Evolutionary conservation across 306 rosid species (phyloP).

Genomic region (Luffa aegyptiaca): DNA sequence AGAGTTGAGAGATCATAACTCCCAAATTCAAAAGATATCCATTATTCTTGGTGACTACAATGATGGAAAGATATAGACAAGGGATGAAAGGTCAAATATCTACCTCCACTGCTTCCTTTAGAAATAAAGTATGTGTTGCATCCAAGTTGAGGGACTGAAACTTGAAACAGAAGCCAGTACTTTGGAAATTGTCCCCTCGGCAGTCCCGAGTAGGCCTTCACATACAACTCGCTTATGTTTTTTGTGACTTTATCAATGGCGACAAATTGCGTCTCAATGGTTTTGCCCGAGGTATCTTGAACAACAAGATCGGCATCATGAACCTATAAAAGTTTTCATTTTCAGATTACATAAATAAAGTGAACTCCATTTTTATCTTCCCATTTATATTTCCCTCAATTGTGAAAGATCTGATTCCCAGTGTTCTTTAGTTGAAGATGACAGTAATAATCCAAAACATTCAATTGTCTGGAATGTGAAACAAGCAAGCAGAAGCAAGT

Average conservation of each 20-base stretch:
- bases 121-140: conserved; percentile 83
- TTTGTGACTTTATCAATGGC: conserved; percentile 47
- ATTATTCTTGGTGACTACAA: neutral
- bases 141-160: conserved; percentile 68
- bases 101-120: conserved; percentile 36
- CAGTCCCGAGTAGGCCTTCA: conserved; percentile 59
- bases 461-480: neutral
- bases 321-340: conserved; percentile 40
- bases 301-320: conserved; percentile 55
- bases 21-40: neutral
- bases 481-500: neutral
- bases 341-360: conserved; percentile 10
- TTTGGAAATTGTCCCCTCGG: conserved; percentile 43
- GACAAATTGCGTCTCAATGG: conserved; percentile 44
- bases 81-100: neutral
- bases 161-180: conserved; percentile 82
- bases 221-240: conserved; percentile 49
- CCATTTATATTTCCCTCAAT: neutral
- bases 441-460: neutral
- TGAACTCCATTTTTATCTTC: neutral
- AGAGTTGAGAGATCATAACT: neutral
- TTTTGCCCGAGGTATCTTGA: conserved; percentile 60
- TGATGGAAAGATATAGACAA: neutral
- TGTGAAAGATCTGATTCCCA: neutral
- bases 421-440: neutral